Evolutionary conservation across 805 yeast genomes (phyloP), one percentile per base, ranked within the genome.

Genomic region (Teunomyces panamensis): DNA sequence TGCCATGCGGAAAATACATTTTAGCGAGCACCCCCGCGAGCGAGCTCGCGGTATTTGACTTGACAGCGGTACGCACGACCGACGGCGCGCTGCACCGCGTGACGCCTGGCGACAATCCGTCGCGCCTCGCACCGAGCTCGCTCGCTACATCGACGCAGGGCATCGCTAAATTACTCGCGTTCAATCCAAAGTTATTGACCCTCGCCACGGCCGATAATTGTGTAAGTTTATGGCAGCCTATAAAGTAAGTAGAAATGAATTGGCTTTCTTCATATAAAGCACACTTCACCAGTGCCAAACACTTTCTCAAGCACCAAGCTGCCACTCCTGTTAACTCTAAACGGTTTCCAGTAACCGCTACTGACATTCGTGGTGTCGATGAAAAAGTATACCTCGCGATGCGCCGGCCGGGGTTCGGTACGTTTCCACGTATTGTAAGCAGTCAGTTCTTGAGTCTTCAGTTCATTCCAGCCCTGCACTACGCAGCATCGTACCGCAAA

Each of bases 181-280:
- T 84, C 63, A 83, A 84, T 55, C 92, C 92, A 1, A 77, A 77
- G 51, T 62, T 78, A 30, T 71, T 81, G 60, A 72, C 78, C 49
- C 61, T 87, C 54, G 86, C 89, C 2, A 75, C 89, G 1, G 89
- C 87, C 6, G 87, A 83, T 58, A 76, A 43, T 20, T 52, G 60
- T 5, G 76, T 72, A 7, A 50, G 65, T 5, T 52, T 73, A 29
- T 73, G 77, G 77, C 65, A 64, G 47, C 68, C 75, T 0, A 46
- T 27, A 20, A 45, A 14, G 11, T 43, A 9, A 43, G 36, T 8
- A 9, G 16, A 33, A 37, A 37, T 24, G 27, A n/a, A 37, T 10
- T 43, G 44, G 43, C 46, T 47, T 16, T 9, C 14, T 28, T 14
- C 10, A 10, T 39, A 44, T 29, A 8, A 20, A 11, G 24, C 30